These are phyloP conservation scores for Knoxdaviesia capensis DNA, from an alignment of 2,329 filamentous ascomycete genomes.

Conservation along the genomic window DNA sequence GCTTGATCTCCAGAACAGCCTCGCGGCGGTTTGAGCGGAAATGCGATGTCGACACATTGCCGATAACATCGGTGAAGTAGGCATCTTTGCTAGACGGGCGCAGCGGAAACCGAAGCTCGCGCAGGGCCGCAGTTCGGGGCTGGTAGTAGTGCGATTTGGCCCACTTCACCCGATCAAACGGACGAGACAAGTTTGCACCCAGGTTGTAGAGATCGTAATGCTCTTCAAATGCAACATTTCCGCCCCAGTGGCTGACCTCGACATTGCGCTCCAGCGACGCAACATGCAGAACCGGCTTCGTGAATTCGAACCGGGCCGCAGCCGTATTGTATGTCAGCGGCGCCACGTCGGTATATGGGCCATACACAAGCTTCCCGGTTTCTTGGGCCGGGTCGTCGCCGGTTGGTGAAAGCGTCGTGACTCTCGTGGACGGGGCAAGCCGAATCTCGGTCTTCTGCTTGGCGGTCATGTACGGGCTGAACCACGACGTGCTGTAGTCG, in stretches of 20 bases:
- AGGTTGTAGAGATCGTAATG: conserved; percentile 75
- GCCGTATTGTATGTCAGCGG: conserved; percentile 47
- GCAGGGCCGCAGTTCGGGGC: conserved; percentile 57
- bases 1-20: conserved; percentile 75
- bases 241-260: conserved; percentile 95
- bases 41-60: conserved; percentile 84
- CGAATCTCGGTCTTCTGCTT: conserved; percentile 98
- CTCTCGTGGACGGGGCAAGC: conserved; percentile 46
- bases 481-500: conserved; percentile 67
- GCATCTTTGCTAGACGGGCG: conserved; percentile 62
- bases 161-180: conserved; percentile 64
- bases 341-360: conserved; percentile 72
- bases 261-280: conserved; percentile 70
- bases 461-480: conserved; percentile 63
- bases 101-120: conserved; percentile 64
- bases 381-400: conserved; percentile 29
- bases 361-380: conserved; percentile 60
- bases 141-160: conserved; percentile 55
- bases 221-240: conserved; percentile 89
- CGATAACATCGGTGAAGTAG: conserved; percentile 92
- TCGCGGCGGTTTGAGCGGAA: conserved; percentile 64
- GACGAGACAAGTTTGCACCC: conserved; percentile 54
- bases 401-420: conserved; percentile 43
- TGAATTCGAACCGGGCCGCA: conserved; percentile 83
- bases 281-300: conserved; percentile 69